These are phyloP conservation scores for Phytophthora tentaculata DNA, from an alignment of 352 stramenopile genomes.

Conservation along the genomic window DNA sequence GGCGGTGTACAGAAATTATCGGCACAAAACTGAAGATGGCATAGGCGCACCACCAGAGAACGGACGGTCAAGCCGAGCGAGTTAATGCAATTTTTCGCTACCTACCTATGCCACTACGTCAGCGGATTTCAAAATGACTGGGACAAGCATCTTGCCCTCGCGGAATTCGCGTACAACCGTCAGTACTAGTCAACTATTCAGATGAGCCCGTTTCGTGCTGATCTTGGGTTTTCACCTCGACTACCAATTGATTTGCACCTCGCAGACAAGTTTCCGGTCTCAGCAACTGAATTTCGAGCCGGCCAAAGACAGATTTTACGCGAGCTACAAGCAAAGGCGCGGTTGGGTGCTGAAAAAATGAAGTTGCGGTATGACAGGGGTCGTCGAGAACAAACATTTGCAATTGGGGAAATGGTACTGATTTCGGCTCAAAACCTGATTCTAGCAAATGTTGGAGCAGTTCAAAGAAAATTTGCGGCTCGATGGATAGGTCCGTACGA, in stretches of 20 bases:
- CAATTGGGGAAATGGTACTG: slow-evolving; percentile 1
- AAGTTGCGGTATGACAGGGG: slow-evolving; percentile 2
- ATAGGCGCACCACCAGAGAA: slow-evolving; percentile 10
- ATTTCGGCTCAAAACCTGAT: background rate
- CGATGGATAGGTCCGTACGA: background rate
- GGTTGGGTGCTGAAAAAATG: slow-evolving; percentile 4
- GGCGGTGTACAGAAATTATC: background rate
- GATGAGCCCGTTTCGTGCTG: slow-evolving; percentile 9
- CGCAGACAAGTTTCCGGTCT: background rate
- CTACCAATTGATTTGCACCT: background rate
- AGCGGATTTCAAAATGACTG: slow-evolving; percentile 11
- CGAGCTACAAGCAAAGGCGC: background rate
- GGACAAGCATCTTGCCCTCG: background rate
- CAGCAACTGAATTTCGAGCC: background rate
- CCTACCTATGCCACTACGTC: slow-evolving; percentile 1
- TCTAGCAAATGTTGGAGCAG: background rate
- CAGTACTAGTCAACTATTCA: slow-evolving; percentile 7
- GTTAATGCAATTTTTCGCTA: slow-evolving; percentile 9
- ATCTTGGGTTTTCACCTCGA: slow-evolving; percentile 3
- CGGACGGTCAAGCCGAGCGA: slow-evolving; percentile 11
- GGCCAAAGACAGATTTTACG: background rate
- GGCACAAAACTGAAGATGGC: slow-evolving; percentile 9
- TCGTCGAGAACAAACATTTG: background rate
- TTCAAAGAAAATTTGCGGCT: background rate
- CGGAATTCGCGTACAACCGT: slow-evolving; percentile 16